phyloP scores from a whole-genome alignment of 2,329 filamentous ascomycete genomes.

The Myriosclerotinia duriaeana region DNA sequence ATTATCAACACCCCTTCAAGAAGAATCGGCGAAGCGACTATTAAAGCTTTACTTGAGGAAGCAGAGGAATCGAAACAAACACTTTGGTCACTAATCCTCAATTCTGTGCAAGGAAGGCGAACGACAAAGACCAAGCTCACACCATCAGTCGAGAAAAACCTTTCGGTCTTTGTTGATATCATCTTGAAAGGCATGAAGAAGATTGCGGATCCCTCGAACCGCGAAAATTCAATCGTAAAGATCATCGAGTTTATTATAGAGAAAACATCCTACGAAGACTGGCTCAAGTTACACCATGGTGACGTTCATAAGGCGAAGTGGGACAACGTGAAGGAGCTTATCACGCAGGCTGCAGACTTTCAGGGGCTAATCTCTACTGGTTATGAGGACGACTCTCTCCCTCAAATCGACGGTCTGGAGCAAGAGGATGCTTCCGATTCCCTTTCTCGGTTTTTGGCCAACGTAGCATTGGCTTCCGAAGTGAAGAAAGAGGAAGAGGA shows the following conservation, averaged over 20 bases:
- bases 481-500: conserved; percentile 63
- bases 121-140: conserved; percentile 55
- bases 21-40: conserved; percentile 75
- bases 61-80: conserved; percentile 68
- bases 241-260: conserved; percentile 55
- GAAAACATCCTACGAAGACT: conserved; percentile 71
- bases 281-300: conserved; percentile 67
- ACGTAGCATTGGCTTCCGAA: conserved; percentile 82
- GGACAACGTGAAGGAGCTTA: conserved; percentile 88
- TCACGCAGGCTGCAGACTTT: conserved; percentile 75
- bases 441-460: conserved; percentile 80
- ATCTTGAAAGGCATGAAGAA: conserved; percentile 58
- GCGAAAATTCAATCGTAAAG: conserved; percentile 38
- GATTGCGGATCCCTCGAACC: conserved; percentile 41
- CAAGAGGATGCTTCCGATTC: conserved; percentile 64
- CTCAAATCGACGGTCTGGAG: conserved; percentile 68
- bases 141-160: conserved; percentile 54
- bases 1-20: conserved; percentile 83
- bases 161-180: conserved; percentile 58
- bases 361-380: conserved; percentile 37
- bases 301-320: conserved; percentile 77
- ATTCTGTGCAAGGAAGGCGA: conserved; percentile 52
- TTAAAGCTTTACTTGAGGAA: conserved; percentile 72
- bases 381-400: conserved; percentile 55
- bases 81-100: conserved; percentile 74